Evolutionary conservation across 257 asterid species (phyloP).

Genomic region (Craterostigma plantagineum): DNA sequence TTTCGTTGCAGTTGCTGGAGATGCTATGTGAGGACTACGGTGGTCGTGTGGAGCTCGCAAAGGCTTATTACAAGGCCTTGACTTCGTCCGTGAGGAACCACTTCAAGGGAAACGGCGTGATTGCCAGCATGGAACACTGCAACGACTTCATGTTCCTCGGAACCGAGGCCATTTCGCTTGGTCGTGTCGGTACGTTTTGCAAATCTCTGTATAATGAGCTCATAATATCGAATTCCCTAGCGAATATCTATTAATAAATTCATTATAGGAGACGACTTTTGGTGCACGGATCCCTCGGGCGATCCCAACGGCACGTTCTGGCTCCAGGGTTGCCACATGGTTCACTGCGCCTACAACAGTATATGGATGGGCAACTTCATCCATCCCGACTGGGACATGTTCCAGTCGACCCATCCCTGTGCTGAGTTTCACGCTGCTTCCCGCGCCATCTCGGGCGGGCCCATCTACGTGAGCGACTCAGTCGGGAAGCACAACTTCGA

Average conservation of each 20-base stretch:
- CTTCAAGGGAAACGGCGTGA: slow-evolving; percentile 89
- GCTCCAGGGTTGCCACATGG: slow-evolving; percentile 98
- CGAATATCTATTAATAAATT: background rate
- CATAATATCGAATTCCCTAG: background rate
- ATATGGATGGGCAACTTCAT: slow-evolving; percentile 94
- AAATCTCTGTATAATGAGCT: background rate
- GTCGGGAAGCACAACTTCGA: slow-evolving; percentile 65
- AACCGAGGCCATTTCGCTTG: slow-evolving; percentile 63
- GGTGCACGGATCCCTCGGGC: slow-evolving; percentile 95
- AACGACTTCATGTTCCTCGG: slow-evolving; percentile 97
- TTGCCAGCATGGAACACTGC: slow-evolving; percentile 97
- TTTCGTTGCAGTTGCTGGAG: slow-evolving; percentile 37
- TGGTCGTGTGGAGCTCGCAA: slow-evolving; percentile 77
- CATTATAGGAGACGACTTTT: slow-evolving; percentile 69
- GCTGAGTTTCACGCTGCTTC: slow-evolving; percentile 91
- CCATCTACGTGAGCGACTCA: slow-evolving; percentile 70
- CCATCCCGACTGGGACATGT: slow-evolving; percentile 99
- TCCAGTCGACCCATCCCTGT: slow-evolving; percentile 93
- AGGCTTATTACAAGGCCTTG: slow-evolving; percentile 66
- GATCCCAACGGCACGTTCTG: slow-evolving; percentile 89
- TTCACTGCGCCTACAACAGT: slow-evolving; percentile 91
- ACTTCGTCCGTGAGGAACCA: slow-evolving; percentile 52
- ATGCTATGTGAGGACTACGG: slow-evolving; percentile 85
- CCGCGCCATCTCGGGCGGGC: slow-evolving; percentile 96
- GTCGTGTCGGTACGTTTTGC: slow-evolving; percentile 52